Evolutionary conservation across 208 protist genomes (phyloP).

Genomic region (Crithidia expoeki): DNA sequence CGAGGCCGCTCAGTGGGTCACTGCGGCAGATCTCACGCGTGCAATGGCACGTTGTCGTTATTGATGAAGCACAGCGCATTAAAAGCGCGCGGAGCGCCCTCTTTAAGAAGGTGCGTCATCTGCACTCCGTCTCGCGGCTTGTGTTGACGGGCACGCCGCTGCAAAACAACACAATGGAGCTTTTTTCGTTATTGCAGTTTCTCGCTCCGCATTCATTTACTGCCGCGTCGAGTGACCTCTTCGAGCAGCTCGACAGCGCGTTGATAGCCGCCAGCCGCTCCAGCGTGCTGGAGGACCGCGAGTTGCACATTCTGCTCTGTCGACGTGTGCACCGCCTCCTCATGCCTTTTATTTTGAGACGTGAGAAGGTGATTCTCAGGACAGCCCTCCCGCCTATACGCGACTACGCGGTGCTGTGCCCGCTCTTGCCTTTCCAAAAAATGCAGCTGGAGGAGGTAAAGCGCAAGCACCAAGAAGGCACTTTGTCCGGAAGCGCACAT

Average conservation of each 20-base stretch:
- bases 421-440: slow-evolving; percentile 49
- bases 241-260: slow-evolving; percentile 49
- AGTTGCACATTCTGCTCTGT: slow-evolving; percentile 51
- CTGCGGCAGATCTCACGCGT: slow-evolving; percentile 51
- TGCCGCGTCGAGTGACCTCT: slow-evolving; percentile 29
- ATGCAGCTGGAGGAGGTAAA: slow-evolving; percentile 34
- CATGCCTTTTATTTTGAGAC: slow-evolving; percentile 50
- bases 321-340: slow-evolving; percentile 50
- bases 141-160: slow-evolving; percentile 91
- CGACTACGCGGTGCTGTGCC: slow-evolving; percentile 51
- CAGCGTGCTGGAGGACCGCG: slow-evolving; percentile 37
- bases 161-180: slow-evolving; percentile 94
- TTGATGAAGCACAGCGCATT: slow-evolving; percentile 95
- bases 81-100: slow-evolving; percentile 57
- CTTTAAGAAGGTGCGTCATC: slow-evolving; percentile 39
- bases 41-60: slow-evolving; percentile 78
- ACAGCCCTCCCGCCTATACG: slow-evolving; percentile 40
- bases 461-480: slow-evolving; percentile 19
- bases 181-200: slow-evolving; percentile 93
- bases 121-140: slow-evolving; percentile 42
- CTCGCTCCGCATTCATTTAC: slow-evolving; percentile 76
- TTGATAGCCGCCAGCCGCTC: slow-evolving; percentile 36
- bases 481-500: slow-evolving; percentile 43
- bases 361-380: slow-evolving; percentile 46
- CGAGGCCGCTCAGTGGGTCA: slow-evolving; percentile 25